Conservation (phyloP, 1,139 yeast species). For the Saccharomycopsis crataegensis region DNA sequence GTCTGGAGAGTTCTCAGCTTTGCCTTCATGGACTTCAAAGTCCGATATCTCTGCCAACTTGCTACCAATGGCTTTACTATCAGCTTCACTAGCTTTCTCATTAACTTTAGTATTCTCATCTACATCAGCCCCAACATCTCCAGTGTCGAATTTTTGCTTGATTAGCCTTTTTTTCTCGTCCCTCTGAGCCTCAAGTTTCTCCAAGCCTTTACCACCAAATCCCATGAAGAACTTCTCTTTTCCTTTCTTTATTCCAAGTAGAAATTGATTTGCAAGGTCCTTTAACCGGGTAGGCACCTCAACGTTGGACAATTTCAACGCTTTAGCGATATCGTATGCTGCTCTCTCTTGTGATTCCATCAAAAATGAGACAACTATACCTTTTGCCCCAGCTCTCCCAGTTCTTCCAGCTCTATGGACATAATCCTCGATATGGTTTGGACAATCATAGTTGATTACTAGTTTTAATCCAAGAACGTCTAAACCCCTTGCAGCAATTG, state of each 20-base stretch:
- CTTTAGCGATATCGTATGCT: constrained; percentile 66
- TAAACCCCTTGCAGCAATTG: constrained; percentile 90
- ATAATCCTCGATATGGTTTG: constrained; percentile 90
- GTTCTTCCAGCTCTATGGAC: constrained; percentile 96
- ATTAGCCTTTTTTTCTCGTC: constrained; percentile 39
- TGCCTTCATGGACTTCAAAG: constrained; percentile 48
- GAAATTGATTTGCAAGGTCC: constrained; percentile 49
- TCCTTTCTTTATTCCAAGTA: constrained; percentile 59
- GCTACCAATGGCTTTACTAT: not conserved
- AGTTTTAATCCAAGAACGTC: constrained; percentile 79
- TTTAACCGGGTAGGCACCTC: constrained; percentile 46
- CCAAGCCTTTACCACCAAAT: constrained; percentile 91
- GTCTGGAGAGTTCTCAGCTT: constrained; percentile 58
- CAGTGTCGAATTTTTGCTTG: constrained; percentile 20
- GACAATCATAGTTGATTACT: constrained; percentile 84
- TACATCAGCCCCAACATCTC: constrained; percentile 19
- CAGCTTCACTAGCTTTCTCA: not conserved
- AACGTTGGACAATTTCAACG: constrained; percentile 46
- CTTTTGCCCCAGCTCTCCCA: constrained; percentile 81
- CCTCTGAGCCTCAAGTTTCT: constrained; percentile 65
- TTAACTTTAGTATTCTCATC: constrained; percentile 13
- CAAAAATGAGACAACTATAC: constrained; percentile 74
- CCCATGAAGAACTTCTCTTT: constrained; percentile 66
- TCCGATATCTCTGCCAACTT: constrained; percentile 31
- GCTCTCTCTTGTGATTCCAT: constrained; percentile 57